phyloP scores from a whole-genome alignment of 179 eudicot genomes.

The Heliamphora pulchella region DNA sequence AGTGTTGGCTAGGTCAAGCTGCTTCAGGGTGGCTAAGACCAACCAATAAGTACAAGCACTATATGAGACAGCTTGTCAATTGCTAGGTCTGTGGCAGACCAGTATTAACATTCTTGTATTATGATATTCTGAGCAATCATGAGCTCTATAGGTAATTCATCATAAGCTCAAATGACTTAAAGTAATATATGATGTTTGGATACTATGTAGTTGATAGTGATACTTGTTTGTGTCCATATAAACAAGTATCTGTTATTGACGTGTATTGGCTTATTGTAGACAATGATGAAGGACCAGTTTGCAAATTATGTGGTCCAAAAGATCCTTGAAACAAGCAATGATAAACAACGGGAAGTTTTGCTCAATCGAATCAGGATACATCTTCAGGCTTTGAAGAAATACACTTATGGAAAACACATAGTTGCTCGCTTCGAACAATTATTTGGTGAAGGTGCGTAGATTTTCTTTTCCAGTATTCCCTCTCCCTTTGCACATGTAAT shows the following conservation, averaged over 20 bases:
- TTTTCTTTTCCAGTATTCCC: constrained; percentile 1
- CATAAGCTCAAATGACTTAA: background rate
- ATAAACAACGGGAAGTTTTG: constrained; percentile 53
- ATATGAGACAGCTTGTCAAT: background rate
- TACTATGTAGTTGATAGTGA: background rate
- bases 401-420: constrained; percentile 89
- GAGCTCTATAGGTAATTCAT: constrained; percentile 10
- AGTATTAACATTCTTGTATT: background rate
- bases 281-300: constrained; percentile 21
- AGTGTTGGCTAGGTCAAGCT: background rate
- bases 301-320: constrained; percentile 20
- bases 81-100: background rate
- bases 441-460: constrained; percentile 36
- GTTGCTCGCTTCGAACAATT: constrained; percentile 65
- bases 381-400: constrained; percentile 73
- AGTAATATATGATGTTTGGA: background rate
- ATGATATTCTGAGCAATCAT: background rate
- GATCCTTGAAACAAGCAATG: constrained; percentile 14
- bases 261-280: constrained; percentile 13
- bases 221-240: background rate
- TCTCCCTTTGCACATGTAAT: background rate
- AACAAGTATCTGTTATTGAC: background rate
- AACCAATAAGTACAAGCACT: background rate
- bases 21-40: background rate
- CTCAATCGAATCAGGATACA: constrained; percentile 58